Evolutionary conservation across 169 alveolate species (phyloP).

Genomic region (Plasmodium coatneyi): DNA sequence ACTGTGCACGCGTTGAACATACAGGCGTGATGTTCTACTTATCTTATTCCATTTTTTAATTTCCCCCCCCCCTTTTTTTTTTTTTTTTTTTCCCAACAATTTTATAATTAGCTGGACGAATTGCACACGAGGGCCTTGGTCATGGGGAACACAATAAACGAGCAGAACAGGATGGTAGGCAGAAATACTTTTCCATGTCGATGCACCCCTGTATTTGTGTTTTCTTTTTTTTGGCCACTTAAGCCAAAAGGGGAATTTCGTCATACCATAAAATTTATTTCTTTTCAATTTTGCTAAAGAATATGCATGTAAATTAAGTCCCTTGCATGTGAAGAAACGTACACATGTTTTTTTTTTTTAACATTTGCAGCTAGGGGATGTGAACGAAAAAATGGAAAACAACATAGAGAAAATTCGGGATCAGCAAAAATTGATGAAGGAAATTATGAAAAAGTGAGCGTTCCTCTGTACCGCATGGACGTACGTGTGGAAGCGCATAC

Average conservation of each 20-base stretch:
- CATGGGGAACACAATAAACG: constrained; percentile 74
- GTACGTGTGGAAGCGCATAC: background rate
- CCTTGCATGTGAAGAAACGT: background rate
- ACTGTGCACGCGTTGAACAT: background rate
- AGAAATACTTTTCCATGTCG: constrained; percentile 7
- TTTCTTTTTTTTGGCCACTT: background rate
- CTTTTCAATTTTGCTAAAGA: background rate
- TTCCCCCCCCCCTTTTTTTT: background rate
- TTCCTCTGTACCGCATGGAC: background rate
- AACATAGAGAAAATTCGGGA: constrained; percentile 72
- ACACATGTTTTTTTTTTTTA: background rate
- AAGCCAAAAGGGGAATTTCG: background rate
- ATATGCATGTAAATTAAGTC: background rate
- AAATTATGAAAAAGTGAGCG: constrained; percentile 63
- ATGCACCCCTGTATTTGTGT: background rate
- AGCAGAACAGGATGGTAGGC: constrained; percentile 65
- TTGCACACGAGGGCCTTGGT: constrained; percentile 69
- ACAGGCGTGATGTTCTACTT: background rate
- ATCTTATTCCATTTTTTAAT: background rate
- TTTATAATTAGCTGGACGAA: constrained; percentile 59
- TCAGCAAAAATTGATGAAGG: constrained; percentile 74
- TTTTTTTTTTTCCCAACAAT: background rate
- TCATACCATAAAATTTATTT: background rate
- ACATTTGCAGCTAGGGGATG: constrained; percentile 40
- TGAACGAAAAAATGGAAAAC: constrained; percentile 69